These are phyloP conservation scores for Microbotryomycetes sp. DNA, from an alignment of 1,284 basidiomycete genomes.

Conservation along the genomic window DNA sequence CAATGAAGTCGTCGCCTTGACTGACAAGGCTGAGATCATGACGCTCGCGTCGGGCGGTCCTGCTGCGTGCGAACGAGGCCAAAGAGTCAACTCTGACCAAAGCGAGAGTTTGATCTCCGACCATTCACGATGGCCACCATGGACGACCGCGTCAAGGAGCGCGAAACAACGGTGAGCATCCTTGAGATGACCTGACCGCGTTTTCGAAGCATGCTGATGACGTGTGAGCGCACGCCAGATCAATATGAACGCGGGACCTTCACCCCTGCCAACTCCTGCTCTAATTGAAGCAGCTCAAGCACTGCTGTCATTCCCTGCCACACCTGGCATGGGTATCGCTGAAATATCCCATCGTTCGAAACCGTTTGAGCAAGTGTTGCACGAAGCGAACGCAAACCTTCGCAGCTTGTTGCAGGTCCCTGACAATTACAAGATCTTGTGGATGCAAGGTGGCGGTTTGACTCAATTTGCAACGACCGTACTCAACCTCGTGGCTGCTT, in stretches of 20 bases:
- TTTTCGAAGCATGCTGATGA: neutral
- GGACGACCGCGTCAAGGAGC: neutral
- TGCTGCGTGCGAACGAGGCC: neutral
- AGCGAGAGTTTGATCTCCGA: neutral
- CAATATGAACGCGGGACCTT: constrained; percentile 90
- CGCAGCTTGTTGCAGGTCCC: constrained; percentile 73
- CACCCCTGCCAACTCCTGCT: constrained; percentile 73
- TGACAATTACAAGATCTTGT: constrained; percentile 74
- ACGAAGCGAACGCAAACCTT: constrained; percentile 54
- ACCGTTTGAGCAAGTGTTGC: constrained; percentile 69
- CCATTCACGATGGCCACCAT: neutral
- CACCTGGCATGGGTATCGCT: constrained; percentile 78
- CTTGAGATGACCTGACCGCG: neutral
- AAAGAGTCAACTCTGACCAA: neutral
- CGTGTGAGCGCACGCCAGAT: constrained; percentile 42
- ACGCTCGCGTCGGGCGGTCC: neutral
- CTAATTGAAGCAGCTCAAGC: constrained; percentile 68
- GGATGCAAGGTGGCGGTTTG: constrained; percentile 86
- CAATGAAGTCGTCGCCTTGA: too few species aligned
- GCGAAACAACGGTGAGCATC: constrained; percentile 1
- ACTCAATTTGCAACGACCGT: constrained; percentile 84
- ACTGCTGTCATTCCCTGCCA: constrained; percentile 75
- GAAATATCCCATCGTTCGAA: constrained; percentile 90
- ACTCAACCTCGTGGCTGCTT: constrained; percentile 75
- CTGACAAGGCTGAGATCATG: constrained; percentile 6